Base-by-base conservation (phyloP, 495 filamentous ascomycete species). In the Annulohypoxylon stygium region DNA sequence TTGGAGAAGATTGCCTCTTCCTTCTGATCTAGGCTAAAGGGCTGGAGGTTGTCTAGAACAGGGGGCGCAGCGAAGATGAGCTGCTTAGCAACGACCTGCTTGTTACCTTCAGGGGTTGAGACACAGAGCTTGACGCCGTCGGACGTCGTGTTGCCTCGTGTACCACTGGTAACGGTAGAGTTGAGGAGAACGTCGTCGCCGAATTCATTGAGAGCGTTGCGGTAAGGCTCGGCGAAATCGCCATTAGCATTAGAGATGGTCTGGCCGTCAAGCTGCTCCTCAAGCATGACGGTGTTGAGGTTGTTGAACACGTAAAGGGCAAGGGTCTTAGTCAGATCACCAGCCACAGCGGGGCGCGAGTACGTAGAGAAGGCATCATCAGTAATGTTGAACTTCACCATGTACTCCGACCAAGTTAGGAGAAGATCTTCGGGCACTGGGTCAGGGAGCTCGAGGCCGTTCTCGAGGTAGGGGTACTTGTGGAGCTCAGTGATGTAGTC, bases 51-150 rank as follows among this genome's bases (percentile, higher is more conserved):
- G 2, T 76, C 53, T 0, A 81, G 50, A 0, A 71, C 81, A 1
- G 81, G 81, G 0, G 83, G 85, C 5, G 85, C 82, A 0, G 86
- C 75, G 33, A 86, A 73, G n/a, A 89, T 60, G 12, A 88, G 76
- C 69, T 86, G 83, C 47, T 81, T 83, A 0, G 85, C 85, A 41
- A 74, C 59, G 68, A 88, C 82, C 45, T 74, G 71, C 59, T 81
- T 79, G 0, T 10, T 23, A 16, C 71, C 71, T 4, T 43, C 12
- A 0, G 71, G 71, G 4, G 71, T 67, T n/a, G 25, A 45, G 57
- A 74, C 71, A 20, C 57, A 67, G 30, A 74, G 65, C 47, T 25
- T 65, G 54, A 74, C 71, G 18, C 71, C 71, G n/a, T 67, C 57
- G 10, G 50, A 36, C 7, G 71, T 23, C 11, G 33, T 69, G 7